Evolutionary conservation across 306 rosid species (phyloP).

Genomic region (Inga leiocalycina): DNA sequence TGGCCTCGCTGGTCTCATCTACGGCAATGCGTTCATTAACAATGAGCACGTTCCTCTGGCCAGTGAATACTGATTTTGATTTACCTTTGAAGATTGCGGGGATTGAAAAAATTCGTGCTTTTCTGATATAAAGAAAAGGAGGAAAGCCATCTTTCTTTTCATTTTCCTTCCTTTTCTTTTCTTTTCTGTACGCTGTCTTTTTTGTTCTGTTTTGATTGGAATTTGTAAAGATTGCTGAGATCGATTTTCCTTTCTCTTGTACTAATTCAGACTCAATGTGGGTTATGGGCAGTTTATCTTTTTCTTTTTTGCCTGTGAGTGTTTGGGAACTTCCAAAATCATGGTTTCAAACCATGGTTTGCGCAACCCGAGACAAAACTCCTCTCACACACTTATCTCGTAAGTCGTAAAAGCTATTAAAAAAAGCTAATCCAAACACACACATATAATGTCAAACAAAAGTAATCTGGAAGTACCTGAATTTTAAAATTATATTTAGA

Average conservation of each 20-base stretch:
- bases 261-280: neutral
- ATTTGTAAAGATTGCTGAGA: neutral
- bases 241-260: neutral
- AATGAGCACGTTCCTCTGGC: slow-evolving; percentile 63
- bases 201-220: neutral
- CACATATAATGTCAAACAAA: no score
- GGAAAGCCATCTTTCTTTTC: neutral
- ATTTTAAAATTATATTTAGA: no score
- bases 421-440: no score
- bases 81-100: neutral
- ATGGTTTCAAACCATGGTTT: no score
- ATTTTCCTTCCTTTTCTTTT: neutral
- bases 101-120: neutral
- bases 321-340: no score
- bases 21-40: slow-evolving; percentile 63
- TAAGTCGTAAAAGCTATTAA: no score
- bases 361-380: no score
- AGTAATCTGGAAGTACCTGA: no score
- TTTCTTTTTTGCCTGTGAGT: no score
- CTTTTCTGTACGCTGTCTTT: neutral
- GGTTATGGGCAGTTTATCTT: neutral
- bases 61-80: slow-evolving; percentile 37
- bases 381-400: no score
- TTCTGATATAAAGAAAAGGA: neutral
- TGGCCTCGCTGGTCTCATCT: slow-evolving; percentile 88